Evolutionary conservation across 805 yeast species (phyloP).

Genomic region (Starmerella potacharoeniae): DNA sequence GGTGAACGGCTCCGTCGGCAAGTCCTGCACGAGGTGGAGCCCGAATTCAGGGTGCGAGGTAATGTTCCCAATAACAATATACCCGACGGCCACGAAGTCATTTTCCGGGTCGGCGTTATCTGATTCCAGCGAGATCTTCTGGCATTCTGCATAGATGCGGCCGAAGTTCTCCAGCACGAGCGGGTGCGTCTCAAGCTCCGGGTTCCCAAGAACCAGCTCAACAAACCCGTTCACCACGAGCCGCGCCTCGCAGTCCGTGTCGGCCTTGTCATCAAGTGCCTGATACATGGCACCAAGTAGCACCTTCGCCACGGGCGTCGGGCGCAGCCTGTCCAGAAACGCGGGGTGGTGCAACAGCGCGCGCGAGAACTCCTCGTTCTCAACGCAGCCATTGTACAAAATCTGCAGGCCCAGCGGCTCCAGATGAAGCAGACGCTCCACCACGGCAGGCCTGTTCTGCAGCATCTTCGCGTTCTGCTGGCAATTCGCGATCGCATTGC

Average conservation of each 20-base stretch:
- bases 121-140: slow-evolving; percentile 1
- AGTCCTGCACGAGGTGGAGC: neutral
- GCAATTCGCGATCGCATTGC: slow-evolving; percentile 14
- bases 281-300: slow-evolving; percentile 13
- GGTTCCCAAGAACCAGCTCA: slow-evolving; percentile 11
- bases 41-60: slow-evolving; percentile 7
- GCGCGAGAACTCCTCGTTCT: slow-evolving; percentile 7
- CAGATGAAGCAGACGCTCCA: neutral
- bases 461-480: slow-evolving; percentile 7
- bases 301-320: neutral
- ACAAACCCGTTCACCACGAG: slow-evolving; percentile 13
- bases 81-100: slow-evolving; percentile 5
- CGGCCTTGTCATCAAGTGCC: neutral
- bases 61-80: slow-evolving; percentile 12
- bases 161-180: slow-evolving; percentile 9
- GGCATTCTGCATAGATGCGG: slow-evolving; percentile 5
- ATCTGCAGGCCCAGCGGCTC: slow-evolving; percentile 12
- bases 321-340: neutral
- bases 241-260: neutral
- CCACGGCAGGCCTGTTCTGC: neutral
- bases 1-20: slow-evolving; percentile 8
- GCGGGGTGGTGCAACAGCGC: neutral
- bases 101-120: slow-evolving; percentile 1
- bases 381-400: slow-evolving; percentile 14
- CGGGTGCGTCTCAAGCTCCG: slow-evolving; percentile 7